These are phyloP conservation scores for Peterozyma xylosa DNA, from an alignment of 805 yeast genomes.

Conservation along the genomic window DNA sequence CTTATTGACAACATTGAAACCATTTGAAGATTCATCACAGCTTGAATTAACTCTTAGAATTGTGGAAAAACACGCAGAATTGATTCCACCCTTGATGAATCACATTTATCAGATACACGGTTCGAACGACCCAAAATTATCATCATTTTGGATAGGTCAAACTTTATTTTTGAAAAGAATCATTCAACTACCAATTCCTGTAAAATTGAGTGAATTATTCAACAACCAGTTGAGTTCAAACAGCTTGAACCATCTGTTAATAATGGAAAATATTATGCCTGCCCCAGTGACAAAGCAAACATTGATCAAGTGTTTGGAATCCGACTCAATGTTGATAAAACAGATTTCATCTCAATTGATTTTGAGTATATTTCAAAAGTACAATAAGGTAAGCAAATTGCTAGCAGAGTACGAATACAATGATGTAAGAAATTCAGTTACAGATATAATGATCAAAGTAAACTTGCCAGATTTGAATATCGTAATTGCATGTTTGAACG, in stretches of 20 bases:
- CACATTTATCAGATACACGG: constrained; percentile 54
- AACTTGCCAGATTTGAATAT: constrained; percentile 45
- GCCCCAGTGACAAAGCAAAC: constrained; percentile 51
- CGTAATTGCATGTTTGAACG: constrained; percentile 34
- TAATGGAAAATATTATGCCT: constrained; percentile 54
- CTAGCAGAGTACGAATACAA: constrained; percentile 16
- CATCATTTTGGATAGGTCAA: constrained; percentile 80
- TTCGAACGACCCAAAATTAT: constrained; percentile 67
- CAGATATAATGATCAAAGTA: constrained; percentile 14
- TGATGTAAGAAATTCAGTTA: constrained; percentile 13
- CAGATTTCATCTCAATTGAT: constrained; percentile 62
- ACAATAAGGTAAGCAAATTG: constrained; percentile 29
- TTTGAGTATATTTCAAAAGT: constrained; percentile 43
- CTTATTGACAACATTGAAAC: constrained; percentile 59
- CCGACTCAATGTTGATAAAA: constrained; percentile 41
- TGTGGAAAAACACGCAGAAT: constrained; percentile 52
- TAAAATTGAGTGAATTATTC: constrained; percentile 13
- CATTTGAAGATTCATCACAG: constrained; percentile 72
- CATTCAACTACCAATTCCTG: constrained; percentile 51
- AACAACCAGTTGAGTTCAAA: neutral
- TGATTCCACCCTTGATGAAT: constrained; percentile 63
- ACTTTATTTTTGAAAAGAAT: constrained; percentile 54
- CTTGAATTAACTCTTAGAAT: constrained; percentile 44
- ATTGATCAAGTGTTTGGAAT: constrained; percentile 50
- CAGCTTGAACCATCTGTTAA: constrained; percentile 7